A percentile compares a stretch with the other conserved stretches of the same genome.
Conservation (phyloP, 306 rosid species). For the Fagus sylvatica region DNA sequence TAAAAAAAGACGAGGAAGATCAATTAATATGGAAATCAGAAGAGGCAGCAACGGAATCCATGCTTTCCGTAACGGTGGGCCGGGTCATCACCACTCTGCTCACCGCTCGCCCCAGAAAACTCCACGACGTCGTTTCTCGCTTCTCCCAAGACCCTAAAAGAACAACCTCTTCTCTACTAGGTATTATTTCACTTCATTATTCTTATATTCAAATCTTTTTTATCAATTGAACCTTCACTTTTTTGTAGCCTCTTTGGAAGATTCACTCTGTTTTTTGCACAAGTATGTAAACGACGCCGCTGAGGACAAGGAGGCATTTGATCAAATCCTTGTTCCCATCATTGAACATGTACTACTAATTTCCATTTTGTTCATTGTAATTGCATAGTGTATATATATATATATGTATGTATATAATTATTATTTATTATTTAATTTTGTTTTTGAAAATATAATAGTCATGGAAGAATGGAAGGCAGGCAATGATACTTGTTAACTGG, state of each 20-base stretch:
- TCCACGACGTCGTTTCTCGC: slow-evolving; percentile 61
- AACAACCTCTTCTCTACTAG: slow-evolving; percentile 23
- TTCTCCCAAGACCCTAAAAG: slow-evolving; percentile 39
- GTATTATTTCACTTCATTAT: not conserved
- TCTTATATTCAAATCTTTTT: not conserved
- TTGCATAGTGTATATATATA: too few relatives aligned
- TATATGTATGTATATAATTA: not conserved
- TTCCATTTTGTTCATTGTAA: not conserved
- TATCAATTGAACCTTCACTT: not conserved
- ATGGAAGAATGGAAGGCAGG: slow-evolving; percentile 67
- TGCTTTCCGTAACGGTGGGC: slow-evolving; percentile 66
- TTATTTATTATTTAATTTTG: too few relatives aligned
- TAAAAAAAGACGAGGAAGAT: slow-evolving; percentile 17
- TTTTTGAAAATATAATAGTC: slow-evolving; percentile 26
- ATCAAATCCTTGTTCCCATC: slow-evolving; percentile 66
- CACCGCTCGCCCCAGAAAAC: slow-evolving; percentile 64
- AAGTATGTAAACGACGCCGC: slow-evolving; percentile 60
- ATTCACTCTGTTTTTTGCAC: slow-evolving; percentile 77
- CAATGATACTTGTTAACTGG: slow-evolving; percentile 72
- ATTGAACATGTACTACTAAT: slow-evolving; percentile 55
- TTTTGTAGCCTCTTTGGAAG: slow-evolving; percentile 49
- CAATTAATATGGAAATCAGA: slow-evolving; percentile 47
- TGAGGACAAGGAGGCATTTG: slow-evolving; percentile 34
- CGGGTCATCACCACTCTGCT: slow-evolving; percentile 62
- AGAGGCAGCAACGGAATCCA: slow-evolving; percentile 39